These are phyloP conservation scores for Chaetomium sp. DNA, from an alignment of 2,329 filamentous ascomycete genomes.

Conservation along the genomic window DNA sequence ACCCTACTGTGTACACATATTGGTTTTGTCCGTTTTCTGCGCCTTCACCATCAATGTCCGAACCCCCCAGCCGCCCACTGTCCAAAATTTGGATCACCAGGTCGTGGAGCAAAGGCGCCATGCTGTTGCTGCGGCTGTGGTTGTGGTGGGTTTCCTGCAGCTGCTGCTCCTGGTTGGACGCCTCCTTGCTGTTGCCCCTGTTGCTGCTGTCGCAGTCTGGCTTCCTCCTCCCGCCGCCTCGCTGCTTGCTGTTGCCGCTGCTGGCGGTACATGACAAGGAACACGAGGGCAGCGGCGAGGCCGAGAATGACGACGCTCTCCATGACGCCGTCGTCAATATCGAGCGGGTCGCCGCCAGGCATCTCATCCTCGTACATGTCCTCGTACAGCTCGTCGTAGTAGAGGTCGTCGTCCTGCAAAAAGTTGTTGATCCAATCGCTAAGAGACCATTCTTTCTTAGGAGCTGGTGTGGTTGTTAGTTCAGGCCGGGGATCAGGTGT, in stretches of 20 bases:
- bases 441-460: conserved; percentile 67
- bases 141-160: not conserved
- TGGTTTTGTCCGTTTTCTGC: not conserved
- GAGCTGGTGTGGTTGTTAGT: conserved; percentile 40
- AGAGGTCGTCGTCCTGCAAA: conserved; percentile 64
- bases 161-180: not conserved
- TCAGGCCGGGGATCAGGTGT: conserved; percentile 19
- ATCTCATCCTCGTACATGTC: conserved; percentile 51
- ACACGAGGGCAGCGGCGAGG: conserved; percentile 65
- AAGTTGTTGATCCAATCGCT: conserved; percentile 85
- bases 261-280: conserved; percentile 76
- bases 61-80: conserved; percentile 60
- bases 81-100: conserved; percentile 59
- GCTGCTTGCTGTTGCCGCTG: conserved; percentile 57
- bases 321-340: conserved; percentile 64
- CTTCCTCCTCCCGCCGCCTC: conserved; percentile 35
- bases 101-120: conserved; percentile 38
- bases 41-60: conserved; percentile 40
- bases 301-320: conserved; percentile 81
- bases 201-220: conserved; percentile 23
- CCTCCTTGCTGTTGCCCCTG: conserved; percentile 3
- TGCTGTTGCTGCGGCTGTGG: conserved; percentile 6
- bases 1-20: not conserved
- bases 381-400: conserved; percentile 54
- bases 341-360: conserved; percentile 47